phyloP scores from a whole-genome alignment of 176 grass and related monocot genomes.

The Rhynchospora breviuscula region DNA sequence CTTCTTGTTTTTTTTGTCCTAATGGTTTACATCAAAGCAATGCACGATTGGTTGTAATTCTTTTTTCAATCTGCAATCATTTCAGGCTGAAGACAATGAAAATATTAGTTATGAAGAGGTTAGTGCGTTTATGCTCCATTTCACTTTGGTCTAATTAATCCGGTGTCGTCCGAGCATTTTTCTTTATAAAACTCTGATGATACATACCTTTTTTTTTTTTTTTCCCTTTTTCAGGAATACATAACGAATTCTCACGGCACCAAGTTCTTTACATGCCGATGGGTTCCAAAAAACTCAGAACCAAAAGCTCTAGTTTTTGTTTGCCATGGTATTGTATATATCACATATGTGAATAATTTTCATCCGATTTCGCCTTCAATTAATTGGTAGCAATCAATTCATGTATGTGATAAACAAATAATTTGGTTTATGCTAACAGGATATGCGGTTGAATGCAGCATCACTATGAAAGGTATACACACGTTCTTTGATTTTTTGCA shows the following conservation, averaged over 20 bases:
- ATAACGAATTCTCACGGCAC: constrained; percentile 47
- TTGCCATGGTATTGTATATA: constrained; percentile 63
- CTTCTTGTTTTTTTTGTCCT: not conserved
- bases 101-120: constrained; percentile 23
- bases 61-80: not conserved
- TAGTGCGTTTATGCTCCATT: not conserved
- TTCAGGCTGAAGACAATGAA: constrained; percentile 20
- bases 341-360: not conserved
- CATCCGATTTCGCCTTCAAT: not conserved
- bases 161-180: not conserved
- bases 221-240: constrained; percentile 39
- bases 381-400: too few species aligned
- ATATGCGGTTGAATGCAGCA: constrained; percentile 81
- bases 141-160: not conserved
- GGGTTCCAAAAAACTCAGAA: constrained; percentile 31
- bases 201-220: not conserved
- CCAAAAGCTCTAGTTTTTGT: constrained; percentile 58
- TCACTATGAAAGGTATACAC: constrained; percentile 55
- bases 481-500: not conserved
- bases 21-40: not conserved
- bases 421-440: constrained; percentile 28
- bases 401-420: not conserved
- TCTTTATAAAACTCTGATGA: not conserved
- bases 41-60: not conserved
- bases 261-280: constrained; percentile 62